A percentile compares a stretch with the other conserved stretches of the same genome.
Conservation (phyloP, 805 yeast genomes). For the Pichia nanzhaoensis region DNA sequence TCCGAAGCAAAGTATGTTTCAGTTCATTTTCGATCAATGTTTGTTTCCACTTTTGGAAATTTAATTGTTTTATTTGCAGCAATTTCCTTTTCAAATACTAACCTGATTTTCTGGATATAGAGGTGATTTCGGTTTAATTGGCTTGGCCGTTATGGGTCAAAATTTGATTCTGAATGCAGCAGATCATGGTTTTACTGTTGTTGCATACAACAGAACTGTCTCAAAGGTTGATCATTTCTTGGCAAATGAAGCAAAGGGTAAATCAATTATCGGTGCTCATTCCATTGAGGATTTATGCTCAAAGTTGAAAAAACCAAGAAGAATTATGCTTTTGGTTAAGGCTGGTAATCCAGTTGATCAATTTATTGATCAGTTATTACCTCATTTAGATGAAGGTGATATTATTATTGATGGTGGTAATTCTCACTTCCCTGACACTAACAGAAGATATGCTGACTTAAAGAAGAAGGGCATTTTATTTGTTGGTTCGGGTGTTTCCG, state of each 20-base stretch:
- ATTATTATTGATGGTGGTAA: conserved; percentile 99
- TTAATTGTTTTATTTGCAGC: no score
- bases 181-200: conserved; percentile 97
- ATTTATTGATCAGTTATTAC: conserved; percentile 81
- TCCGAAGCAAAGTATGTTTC: conserved; percentile 9
- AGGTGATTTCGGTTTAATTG: conserved; percentile 97
- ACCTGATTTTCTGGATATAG: conserved; percentile 29
- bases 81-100: not conserved
- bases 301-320: conserved; percentile 94
- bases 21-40: not conserved
- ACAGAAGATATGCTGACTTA: conserved; percentile 92
- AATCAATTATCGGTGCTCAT: conserved; percentile 91
- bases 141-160: conserved; percentile 99
- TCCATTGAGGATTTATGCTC: conserved; percentile 82
- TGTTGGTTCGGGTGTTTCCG: conserved; percentile 99
- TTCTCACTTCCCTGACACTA: conserved; percentile 98
- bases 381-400: conserved; percentile 91
- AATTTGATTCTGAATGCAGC: conserved; percentile 96
- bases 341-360: conserved; percentile 95
- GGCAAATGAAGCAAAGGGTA: conserved; percentile 94
- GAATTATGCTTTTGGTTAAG: conserved; percentile 88
- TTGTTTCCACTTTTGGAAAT: no score
- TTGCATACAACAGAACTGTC: conserved; percentile 97
- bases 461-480: conserved; percentile 80
- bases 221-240: conserved; percentile 92